Conservation (phyloP, 2,329 filamentous ascomycete species). For the Sporothrix globosa region DNA sequence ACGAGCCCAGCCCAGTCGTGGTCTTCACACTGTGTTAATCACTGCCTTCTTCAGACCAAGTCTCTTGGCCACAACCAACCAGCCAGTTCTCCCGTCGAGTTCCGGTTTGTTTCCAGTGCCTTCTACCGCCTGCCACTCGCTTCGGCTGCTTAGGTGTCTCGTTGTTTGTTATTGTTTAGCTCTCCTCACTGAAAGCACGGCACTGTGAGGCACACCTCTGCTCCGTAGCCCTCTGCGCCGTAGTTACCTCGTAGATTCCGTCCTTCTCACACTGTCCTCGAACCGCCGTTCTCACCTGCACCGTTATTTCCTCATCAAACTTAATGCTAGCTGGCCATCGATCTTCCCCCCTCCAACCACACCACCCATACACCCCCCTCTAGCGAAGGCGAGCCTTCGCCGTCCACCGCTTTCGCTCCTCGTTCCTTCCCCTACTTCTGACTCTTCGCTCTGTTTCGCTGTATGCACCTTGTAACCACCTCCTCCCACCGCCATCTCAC, state of each 20-base stretch:
- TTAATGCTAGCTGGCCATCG: conserved; percentile 25
- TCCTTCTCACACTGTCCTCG: conserved; percentile 11
- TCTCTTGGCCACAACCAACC: neutral
- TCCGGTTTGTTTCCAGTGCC: conserved; percentile 30
- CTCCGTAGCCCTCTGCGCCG: neutral
- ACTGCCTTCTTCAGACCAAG: conserved; percentile 27
- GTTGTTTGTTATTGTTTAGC: neutral
- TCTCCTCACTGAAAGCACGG: neutral
- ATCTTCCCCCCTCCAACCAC: conserved; percentile 23
- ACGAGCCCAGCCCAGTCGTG: conserved; percentile 31
- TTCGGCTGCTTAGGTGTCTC: conserved; percentile 20
- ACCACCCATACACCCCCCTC: conserved; percentile 8
- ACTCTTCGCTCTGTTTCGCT: conserved; percentile 40
- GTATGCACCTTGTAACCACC: conserved; percentile 29
- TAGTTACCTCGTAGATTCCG: neutral
- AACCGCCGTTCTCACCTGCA: neutral
- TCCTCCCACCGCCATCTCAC: conserved; percentile 33
- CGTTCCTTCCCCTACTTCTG: conserved; percentile 26
- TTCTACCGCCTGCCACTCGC: conserved; percentile 30
- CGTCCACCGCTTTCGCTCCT: conserved; percentile 28
- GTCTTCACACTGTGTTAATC: conserved; percentile 32
- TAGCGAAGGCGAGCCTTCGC: conserved; percentile 21
- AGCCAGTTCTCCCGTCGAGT: conserved; percentile 25
- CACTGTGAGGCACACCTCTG: conserved; percentile 18
- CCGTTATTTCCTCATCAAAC: conserved; percentile 31